Evolutionary conservation across 2,329 filamentous ascomycete species (phyloP), one percentile per base, ranked within the genome.

Genomic region (Parasarocladium wereldwijsianum): DNA sequence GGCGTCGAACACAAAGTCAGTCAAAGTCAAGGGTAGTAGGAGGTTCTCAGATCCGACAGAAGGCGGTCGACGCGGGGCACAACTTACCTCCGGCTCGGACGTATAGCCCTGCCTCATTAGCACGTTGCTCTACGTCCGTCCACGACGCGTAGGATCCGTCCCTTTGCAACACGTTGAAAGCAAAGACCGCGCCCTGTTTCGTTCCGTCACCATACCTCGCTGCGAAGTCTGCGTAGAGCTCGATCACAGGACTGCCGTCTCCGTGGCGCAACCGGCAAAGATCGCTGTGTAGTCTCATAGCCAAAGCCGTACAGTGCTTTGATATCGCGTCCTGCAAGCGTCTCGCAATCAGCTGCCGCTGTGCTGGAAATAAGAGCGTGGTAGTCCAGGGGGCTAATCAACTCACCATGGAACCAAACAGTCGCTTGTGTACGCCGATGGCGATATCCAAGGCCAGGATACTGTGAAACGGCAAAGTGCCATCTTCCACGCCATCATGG

Each of bases 401-500:
- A 26, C 33, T 26, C 21, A 38, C 36, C 61, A 78, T 71, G 4
- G 60, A 64, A 2, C 62, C 62, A 41, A 66, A 78, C 3, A 79
- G 46, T 17, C 57, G 52, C 19, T 50, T 43, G 43, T 78, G 70
- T 0, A 63, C 60, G 20, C 64, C 58, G 17, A 77, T 66, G 3
- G 71, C 71, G 34, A 70, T 60, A 3, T 63, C 65, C 13, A 77
- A 53, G 0, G 73, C 73, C 31, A 77, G 54, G 35, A 79, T 76
- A 35, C 55, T 72, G 43, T 76, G 73, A 39, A 76, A 76, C 2
- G 73, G 68, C 8, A 74, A 50, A 2, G 73, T 80, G 1, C 75
- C 75, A 39, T 81, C 76, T 43, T 81, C 76, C 6, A 80, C 58
- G 2, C 60, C 58, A 24, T 74, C 68, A 40, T 77, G 70, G 4